Evolutionary conservation across 352 stramenopile genomes (phyloP).

Genomic region (Globisporangium echinulatum): DNA sequence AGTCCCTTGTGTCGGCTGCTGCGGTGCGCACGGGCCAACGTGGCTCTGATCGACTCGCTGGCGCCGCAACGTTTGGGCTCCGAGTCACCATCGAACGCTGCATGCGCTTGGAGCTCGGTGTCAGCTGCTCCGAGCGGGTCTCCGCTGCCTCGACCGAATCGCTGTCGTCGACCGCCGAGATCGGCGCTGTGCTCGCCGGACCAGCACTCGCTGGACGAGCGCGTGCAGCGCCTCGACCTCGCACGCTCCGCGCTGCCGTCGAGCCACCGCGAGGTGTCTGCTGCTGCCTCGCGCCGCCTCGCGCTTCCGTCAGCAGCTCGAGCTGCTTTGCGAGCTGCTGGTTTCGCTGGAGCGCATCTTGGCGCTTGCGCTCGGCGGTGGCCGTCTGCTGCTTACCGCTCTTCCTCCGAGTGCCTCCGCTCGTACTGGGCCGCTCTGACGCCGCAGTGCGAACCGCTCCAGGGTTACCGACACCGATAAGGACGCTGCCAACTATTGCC

Average conservation of each 20-base stretch:
- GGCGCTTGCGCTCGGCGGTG: slow-evolving; percentile 17
- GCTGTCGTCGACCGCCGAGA: background rate
- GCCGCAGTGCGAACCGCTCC: background rate
- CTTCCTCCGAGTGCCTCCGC: background rate
- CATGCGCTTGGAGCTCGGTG: slow-evolving; percentile 2
- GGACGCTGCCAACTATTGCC: too few relatives aligned
- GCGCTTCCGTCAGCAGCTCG: slow-evolving; percentile 12
- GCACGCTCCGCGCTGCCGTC: background rate
- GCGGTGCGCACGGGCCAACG: background rate
- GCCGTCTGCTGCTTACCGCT: slow-evolving; percentile 10
- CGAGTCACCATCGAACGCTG: background rate
- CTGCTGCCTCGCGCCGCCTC: background rate
- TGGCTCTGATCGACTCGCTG: background rate
- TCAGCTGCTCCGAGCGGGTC: slow-evolving; percentile 19
- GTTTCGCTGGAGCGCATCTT: slow-evolving; percentile 22
- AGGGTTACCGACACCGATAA: background rate
- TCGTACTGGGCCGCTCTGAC: background rate
- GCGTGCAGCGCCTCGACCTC: background rate
- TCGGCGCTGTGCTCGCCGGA: background rate
- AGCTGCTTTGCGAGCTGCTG: slow-evolving; percentile 21
- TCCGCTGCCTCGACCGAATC: slow-evolving; percentile 29
- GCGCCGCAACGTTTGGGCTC: too few relatives aligned
- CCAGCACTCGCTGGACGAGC: background rate
- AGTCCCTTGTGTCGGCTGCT: slow-evolving; percentile 2
- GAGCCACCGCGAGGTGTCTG: background rate